Base-by-base conservation (phyloP, 208 protist genomes). In the Crithidia bombi region DNA sequence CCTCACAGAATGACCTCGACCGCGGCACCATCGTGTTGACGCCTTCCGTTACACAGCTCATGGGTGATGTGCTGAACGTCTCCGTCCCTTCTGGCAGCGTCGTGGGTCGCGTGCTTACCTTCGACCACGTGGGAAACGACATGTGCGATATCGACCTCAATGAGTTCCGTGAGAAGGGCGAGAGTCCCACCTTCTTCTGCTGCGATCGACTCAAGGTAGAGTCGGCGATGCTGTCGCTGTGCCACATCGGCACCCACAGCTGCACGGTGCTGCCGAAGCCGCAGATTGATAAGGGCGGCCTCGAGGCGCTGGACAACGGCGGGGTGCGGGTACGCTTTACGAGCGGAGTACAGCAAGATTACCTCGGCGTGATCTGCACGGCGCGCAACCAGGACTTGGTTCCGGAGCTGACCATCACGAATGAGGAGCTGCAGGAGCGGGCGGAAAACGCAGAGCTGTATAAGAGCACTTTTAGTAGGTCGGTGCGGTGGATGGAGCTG, bases 101-200 rank as follows among this genome's bases (percentile, higher is more conserved):
- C 12, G 86, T 97, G 23, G 91, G 89, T 25, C 88, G 90, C 30
- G 75, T 96, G 38, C 76, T 96, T 26, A 93, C 90, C 38, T 97
- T 96, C 66, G 93, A 97, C 62, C 90, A 97, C 79, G 87, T 90
- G 15, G 90, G 90, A 28, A 97, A 97, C 67, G 90, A 96, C 59
- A 92, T 97, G 85, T 95, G 84, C 69, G 91, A 97, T 63, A 78
- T 97, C 30, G 90, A 97, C 70, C 78, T 97, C 14, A 96, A 97
- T 61, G 90, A 95, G 67, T 96, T 96, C 56, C 91, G 92, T 35
- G 90, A 94, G 68, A 91, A 94, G 70, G 92, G 92, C n/a, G 91
- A 96, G 80, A 95, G 87, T 52, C 91, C 91, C n/a, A 96, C 93
- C 3, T 97, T 97, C 76, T 97, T 96, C 66, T 95, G 89, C 81